Base-by-base conservation (phyloP, 345 rosid species). In the Limnanthes douglasii region DNA sequence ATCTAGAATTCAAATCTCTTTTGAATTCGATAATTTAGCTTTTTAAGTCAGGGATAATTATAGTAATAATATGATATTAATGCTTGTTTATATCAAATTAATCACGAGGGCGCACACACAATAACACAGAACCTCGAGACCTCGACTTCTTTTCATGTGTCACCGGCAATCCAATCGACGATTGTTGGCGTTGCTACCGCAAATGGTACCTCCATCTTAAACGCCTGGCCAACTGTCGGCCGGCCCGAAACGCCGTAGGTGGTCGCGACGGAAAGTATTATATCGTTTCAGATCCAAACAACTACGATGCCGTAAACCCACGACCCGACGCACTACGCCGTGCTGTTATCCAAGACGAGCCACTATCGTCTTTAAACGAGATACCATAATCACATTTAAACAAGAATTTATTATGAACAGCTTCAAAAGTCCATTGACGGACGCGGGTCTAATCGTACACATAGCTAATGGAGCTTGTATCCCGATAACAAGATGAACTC, bases 391-490 rank as follows among this genome's bases (percentile, higher is more conserved):
- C 34, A 41, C 26, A 12, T 19, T 69, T 56, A 58, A 69, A 45
- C 56, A 69, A 48, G 72, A 69, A 14, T 63, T 69, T 22, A 48
- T 70, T 35, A 43, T 70, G 61, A 70, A 65, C 48, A 65, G 69
- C 56, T 59, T 42, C 32, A 66, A 66, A 38, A 70, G n/a, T n/a
- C 77, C 31, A 62, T 70, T 16, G 73, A 70, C 15, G 77, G 61
- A 22, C 64, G 67, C 25, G 77, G 73, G 11, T 31, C 30, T 10
- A 65, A 62, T n/a, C 3, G 69, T 69, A 12, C 68, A 65, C 45
- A 65, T 70, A 6, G 61, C 72, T 3, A 48, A 56, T 28, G 77
- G 77, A 5, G 72, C 32, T 1, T 70, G 72, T 47, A 51, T 70
- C 11, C 65, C 77, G 0, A 54, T 70, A n/a, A n/a, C n/a, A n/a